Evolutionary conservation across 2,329 filamentous ascomycete species (phyloP), one percentile per base, ranked within the genome.

Genomic region (Colletotrichum sp.): DNA sequence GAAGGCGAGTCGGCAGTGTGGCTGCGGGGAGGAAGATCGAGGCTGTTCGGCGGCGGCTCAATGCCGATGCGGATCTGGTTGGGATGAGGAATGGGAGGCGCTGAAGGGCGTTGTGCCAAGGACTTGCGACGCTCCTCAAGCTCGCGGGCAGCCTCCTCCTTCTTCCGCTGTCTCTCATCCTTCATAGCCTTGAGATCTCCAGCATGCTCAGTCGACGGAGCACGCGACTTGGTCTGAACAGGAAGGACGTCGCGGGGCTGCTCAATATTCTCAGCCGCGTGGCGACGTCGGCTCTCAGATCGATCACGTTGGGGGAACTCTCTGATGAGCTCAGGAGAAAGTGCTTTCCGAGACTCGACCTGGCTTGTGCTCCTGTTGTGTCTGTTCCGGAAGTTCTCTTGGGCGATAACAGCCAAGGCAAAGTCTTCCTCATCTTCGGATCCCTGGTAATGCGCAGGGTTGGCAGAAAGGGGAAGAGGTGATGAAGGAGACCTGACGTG

Each of bases 101-200:
- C 95, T 28, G 94, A 95, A 5, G 95, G 94, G 66, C 95, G 91
- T 71, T 95, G 91, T 24, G 95, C 95, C 30, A 98, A 88, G 16
- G 96, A 98, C 81, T 95, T 92, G 74, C 96, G 93, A 32, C 96
- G 92, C 81, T 97, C 95, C 84, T 98, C 96, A 1, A 99, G 90
- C 84, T 98, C 96, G 64, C 94, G 93, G 9, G 96, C 95, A 12
- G 94, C 94, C 65, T 92, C 88, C 78, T 95, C 94, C 84, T 93
- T 95, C 85, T 93, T 94, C 64, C 90, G 85, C 76, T 92, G 90
- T 63, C 91, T 88, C 76, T 94, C 92, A 39, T 92, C 89, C 79
- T 88, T 92, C 79, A 90, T 89, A 73, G 87, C 83, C 75, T 86
- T 88, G 74, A 92, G 81, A 76, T 93, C 91, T 5, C 90, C 90